Evolutionary conservation across 176 grass and related monocot genomes (phyloP).

Genomic region (Oryza punctata): DNA sequence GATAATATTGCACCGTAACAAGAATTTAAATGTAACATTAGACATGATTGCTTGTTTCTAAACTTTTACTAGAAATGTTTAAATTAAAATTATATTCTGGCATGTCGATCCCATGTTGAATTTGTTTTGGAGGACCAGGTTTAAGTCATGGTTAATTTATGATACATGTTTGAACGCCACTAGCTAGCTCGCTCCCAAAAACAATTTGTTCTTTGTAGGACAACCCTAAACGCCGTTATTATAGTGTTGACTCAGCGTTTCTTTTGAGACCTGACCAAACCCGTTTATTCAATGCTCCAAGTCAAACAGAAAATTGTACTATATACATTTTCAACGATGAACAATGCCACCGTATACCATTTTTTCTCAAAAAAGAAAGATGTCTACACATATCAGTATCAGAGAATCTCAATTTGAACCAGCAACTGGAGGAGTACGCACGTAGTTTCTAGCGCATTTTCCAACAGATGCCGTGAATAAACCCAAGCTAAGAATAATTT

Average conservation of each 20-base stretch:
- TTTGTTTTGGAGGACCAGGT: background rate
- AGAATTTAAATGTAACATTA: background rate
- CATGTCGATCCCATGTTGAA: background rate
- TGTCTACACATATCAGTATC: no score
- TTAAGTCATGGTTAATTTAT: background rate
- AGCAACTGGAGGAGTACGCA: background rate
- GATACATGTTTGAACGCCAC: background rate
- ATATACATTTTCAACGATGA: background rate
- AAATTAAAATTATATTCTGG: no score
- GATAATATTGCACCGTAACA: no score
- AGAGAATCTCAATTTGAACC: no score
- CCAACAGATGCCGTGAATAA: background rate
- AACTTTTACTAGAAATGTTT: background rate
- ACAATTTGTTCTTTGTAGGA: background rate
- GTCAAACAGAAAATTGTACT: background rate
- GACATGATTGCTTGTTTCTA: background rate
- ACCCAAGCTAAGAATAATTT: background rate
- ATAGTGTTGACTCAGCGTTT: background rate
- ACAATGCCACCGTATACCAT: background rate
- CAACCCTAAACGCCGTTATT: background rate
- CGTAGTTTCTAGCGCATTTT: background rate
- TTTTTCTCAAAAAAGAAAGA: background rate
- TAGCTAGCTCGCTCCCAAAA: no score
- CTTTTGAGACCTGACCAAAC: background rate
- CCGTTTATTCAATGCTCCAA: background rate